Base-by-base conservation (phyloP, 2,329 filamentous ascomycete species). In the Cercospora canescens region DNA sequence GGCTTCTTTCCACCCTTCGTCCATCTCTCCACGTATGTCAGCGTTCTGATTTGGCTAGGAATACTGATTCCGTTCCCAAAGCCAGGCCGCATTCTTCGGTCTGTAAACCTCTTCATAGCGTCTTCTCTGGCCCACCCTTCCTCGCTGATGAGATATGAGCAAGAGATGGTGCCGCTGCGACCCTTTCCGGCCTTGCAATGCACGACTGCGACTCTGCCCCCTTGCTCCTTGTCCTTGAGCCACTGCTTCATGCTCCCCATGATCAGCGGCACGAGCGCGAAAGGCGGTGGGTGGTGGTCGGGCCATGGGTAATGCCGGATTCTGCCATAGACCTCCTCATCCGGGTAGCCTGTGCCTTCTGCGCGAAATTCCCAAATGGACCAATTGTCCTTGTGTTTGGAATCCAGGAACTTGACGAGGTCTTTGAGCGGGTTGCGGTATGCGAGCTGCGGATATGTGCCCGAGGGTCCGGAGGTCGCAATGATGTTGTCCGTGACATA, bases 161-260 rank as follows among this genome's bases (percentile, higher is more conserved):
- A 96, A 32, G 90, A 89, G 73, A 93, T 88, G 0, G 93, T 97
- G 4, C 95, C 95, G 70, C 92, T 96, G 59, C 95, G 86, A 1
- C 95, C 95, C 79, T 99, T 99, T 2, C 95, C 95, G 1, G 95
- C 95, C 77, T 98, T 98, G 83, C 95, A 98, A 79, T 99, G 95
- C 7, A 98, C 93, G 6, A 98, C 94, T 0, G 90, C 90, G 0
- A 98, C 92, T 35, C 93, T 84, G 39, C 82, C 81, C 26, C 77
- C 74, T 6, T 81, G 73, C 12, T 83, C 81, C 9, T 83, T 82
- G 14, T 85, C 85, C 55, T 85, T 82, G 61, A 96, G 78, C 93
- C 94, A 98, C 74, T 94, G 92, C 67, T 91, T 86, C 94, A 99
- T 98, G 73, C 91, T 92, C 1, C 89, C 93, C 86, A 97, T 89